Base-by-base conservation (phyloP, 805 yeast species). In the Komagataella mondaviorum region DNA sequence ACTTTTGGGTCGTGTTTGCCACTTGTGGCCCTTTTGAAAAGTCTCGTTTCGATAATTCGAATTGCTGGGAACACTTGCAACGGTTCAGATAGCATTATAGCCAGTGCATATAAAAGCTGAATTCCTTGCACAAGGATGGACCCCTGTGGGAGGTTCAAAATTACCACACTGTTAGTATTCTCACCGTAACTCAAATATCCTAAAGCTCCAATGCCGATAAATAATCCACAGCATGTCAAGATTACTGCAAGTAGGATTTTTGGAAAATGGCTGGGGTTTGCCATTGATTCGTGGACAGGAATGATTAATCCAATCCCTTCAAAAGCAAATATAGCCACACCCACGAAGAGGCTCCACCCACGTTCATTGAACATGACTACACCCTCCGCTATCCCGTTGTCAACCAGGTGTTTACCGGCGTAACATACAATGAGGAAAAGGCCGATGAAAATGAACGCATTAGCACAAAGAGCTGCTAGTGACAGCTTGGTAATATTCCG, bases 301-400 rank as follows among this genome's bases (percentile, higher is more conserved):
- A 86, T 82, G 49, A 86, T 83, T 48, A 86, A 69, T 0, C 95
- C 93, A 52, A 86, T 85, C 1, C 95, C 95, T 67, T 86, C 95
- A 61, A 85, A 86, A n/a, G 93, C 88, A 69, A 86, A 86, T 30
- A 86, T 85, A 2, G 91, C 90, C 6, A 86, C 87, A 6, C 95
- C 95, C 49, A 85, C 80, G 60, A 85, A 85, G 48, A 86, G 65
- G 0, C 91, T 78, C 73, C 87, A 85, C 49, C 73, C 73, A 4
- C 73, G 69, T 30, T 68, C 54, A 62, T 85, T 85, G 66, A 85
- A 75, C 39, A 65, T 63, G 20, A 71, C 69, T 36, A 85, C 71
- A 2, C 77, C 80, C 6, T 69, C 70, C 1, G 81, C 81, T 0
- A 74, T 63, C 2, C 82, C 79, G 51, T 68, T 62, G 0, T 56